Base-by-base conservation (phyloP, 108 stramenopile genomes). In the Conticribra guillardii region DNA sequence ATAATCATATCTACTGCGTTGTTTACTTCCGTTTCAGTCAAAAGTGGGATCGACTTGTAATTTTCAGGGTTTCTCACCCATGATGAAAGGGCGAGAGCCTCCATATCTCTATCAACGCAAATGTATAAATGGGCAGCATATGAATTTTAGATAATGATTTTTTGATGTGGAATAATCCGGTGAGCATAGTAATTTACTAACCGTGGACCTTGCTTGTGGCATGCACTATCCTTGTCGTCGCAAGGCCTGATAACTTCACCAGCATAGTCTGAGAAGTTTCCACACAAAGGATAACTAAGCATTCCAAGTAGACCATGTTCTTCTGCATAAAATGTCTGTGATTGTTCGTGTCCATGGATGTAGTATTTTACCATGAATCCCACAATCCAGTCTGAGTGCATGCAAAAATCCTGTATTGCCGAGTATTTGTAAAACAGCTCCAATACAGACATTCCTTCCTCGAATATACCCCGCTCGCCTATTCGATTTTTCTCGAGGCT, bases 311-410 rank as follows among this genome's bases (percentile, higher is more conserved):
- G 41, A 28, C 18, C 41, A 14, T 1, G 29, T 16, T 30, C 19
- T 58, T 29, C 16, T 8, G 27, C 9, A 60, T 3, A 53, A 0
- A 1, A 31, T 57, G 27, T 9, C 16, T 57, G 24, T 18, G 47
- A 19, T 31, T 67, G 15, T 0, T 32, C 1, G 28, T 47, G 28
- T 16, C 47, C 63, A 2, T 29, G 16, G 21, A 34, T 41, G 47
- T 74, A 74, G 28, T 48, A 50, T 15, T 51, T 48, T 8, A 74
- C 27, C 56, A 74, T 58, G 30, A 65, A 74, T 7, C 73, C 64
- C 28, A 64, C 23, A 9, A 56, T 41, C 73, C 73, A 74, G 56
- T 74, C 73, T 16, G 63, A 64, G 22, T 74, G 73, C 64, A 74
- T 57, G 48, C 73, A 74, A 31, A 65, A 74, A 1, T 59, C 3